These are phyloP conservation scores for Morella rubra DNA, from an alignment of 306 rosid genomes.

Conservation along the genomic window DNA sequence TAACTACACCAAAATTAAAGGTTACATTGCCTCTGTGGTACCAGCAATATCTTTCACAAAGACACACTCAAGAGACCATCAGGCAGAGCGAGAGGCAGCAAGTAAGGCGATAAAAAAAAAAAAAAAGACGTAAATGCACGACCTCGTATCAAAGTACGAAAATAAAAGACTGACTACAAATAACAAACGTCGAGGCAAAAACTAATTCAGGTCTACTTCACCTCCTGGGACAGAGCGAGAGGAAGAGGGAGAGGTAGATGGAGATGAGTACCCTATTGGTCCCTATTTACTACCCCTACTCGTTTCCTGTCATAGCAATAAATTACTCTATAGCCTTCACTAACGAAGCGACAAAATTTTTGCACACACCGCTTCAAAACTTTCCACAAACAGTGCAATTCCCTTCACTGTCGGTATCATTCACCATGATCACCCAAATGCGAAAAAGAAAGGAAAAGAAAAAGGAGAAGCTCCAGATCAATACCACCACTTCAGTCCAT, in stretches of 20 bases:
- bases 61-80: no score
- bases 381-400: conserved; percentile 41
- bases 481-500: background rate
- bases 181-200: background rate
- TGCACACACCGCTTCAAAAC: conserved; percentile 13
- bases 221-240: background rate
- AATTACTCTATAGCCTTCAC: conserved; percentile 1
- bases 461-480: conserved; percentile 1
- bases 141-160: background rate
- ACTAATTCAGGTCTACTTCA: background rate
- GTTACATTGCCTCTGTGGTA: background rate
- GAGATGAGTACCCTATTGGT: background rate
- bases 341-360: conserved; percentile 13
- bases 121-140: no score
- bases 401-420: conserved; percentile 33
- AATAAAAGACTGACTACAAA: background rate
- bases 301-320: background rate
- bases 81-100: background rate
- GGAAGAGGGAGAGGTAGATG: background rate
- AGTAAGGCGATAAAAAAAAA: background rate
- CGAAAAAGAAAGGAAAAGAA: background rate
- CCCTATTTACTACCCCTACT: background rate
- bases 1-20: background rate
- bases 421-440: conserved; percentile 22
- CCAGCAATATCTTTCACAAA: no score